phyloP scores from a whole-genome alignment of 2,329 filamentous ascomycete species.

The Claviceps capensis region DNA sequence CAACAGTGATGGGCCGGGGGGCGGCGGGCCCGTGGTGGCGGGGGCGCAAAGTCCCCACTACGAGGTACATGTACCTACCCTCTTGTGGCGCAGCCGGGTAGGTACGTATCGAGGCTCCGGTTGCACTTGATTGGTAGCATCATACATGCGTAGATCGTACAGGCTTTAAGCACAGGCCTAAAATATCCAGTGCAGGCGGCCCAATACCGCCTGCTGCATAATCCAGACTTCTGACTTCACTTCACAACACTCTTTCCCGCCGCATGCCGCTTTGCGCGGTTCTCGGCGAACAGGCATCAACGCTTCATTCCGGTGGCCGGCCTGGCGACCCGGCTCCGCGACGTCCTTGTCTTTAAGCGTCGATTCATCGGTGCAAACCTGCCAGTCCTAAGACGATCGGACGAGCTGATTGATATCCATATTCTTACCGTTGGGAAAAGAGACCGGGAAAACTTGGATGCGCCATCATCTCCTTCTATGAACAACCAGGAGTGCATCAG shows the following conservation, averaged over 20 bases:
- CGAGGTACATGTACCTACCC: too few relatives aligned
- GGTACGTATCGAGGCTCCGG: too few relatives aligned
- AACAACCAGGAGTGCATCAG: background rate
- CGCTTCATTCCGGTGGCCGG: background rate
- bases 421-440: background rate
- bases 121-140: too few relatives aligned
- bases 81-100: background rate
- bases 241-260: background rate
- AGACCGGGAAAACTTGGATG: background rate
- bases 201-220: background rate
- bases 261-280: background rate
- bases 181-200: background rate
- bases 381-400: background rate
- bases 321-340: background rate
- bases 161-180: too few relatives aligned
- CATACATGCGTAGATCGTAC: too few relatives aligned
- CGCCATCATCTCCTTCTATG: slow-evolving; percentile 4
- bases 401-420: background rate
- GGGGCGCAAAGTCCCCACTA: too few relatives aligned
- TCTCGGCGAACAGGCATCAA: background rate
- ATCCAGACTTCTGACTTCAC: background rate
- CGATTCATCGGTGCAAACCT: background rate
- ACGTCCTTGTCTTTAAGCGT: background rate
- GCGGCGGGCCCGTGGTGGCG: background rate
- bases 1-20: too few relatives aligned